Percentiles rank a stretch among this genome's conserved stretches.
phyloP scores from a whole-genome alignment of 2,329 filamentous ascomycete species.

The Aspergillus glaucus region DNA sequence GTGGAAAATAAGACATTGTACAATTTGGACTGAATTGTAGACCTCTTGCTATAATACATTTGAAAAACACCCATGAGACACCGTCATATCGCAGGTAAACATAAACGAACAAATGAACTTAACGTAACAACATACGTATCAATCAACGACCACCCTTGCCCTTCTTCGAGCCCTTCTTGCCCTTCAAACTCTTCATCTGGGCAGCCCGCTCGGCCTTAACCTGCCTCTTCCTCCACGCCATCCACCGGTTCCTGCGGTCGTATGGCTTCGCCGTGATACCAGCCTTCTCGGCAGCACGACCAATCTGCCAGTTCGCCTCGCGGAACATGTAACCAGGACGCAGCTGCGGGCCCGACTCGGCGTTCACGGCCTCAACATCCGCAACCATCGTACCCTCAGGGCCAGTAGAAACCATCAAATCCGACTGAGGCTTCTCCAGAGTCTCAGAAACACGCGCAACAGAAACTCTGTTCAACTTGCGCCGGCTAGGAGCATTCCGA shows the following conservation, averaged over 20 bases:
- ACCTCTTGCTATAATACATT: slow-evolving; percentile 30
- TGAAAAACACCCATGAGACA: slow-evolving; percentile 17
- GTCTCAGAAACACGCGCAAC: slow-evolving; percentile 29
- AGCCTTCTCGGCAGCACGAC: slow-evolving; percentile 55
- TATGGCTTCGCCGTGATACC: slow-evolving; percentile 52
- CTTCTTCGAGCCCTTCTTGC: slow-evolving; percentile 38
- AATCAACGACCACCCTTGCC: slow-evolving; percentile 23
- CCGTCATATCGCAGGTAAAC: slow-evolving; percentile 21
- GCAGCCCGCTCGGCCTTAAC: slow-evolving; percentile 46
- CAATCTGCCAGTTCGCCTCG: slow-evolving; percentile 63
- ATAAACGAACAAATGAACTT: slow-evolving; percentile 9
- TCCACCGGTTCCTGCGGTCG: slow-evolving; percentile 54
- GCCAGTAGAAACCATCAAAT: slow-evolving; percentile 16
- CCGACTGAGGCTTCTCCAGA: slow-evolving; percentile 16
- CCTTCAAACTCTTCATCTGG: slow-evolving; percentile 50
- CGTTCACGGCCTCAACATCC: slow-evolving; percentile 17
- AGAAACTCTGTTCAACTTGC: slow-evolving; percentile 68
- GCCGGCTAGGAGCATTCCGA: slow-evolving; percentile 63
- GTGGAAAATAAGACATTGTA: background rate
- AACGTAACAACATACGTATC: slow-evolving; percentile 13
- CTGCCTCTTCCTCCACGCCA: slow-evolving; percentile 58
- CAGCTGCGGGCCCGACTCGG: slow-evolving; percentile 30
- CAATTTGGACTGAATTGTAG: background rate
- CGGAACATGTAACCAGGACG: slow-evolving; percentile 58
- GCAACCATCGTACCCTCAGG: slow-evolving; percentile 19